Base-by-base conservation (phyloP, 2,329 filamentous ascomycete genomes). In the Aschersonia sp. region DNA sequence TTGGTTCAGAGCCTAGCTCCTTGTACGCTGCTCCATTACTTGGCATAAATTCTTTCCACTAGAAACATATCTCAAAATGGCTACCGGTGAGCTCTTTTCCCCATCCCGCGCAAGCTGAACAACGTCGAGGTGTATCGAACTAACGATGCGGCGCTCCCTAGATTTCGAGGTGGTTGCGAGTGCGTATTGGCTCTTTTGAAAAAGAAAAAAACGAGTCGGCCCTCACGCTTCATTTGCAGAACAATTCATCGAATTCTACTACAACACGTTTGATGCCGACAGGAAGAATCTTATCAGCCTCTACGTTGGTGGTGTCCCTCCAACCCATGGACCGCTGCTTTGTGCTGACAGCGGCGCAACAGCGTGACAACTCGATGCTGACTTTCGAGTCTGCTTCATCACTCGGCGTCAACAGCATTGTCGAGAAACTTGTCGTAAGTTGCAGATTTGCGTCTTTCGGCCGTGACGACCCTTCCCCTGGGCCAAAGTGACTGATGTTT, bases 241-340 rank as follows among this genome's bases (percentile, higher is more conserved):
- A 65, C 78, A 94, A 69, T 96, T 97, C 68, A 83, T 90, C 56
- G 63, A 81, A 51, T 90, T 83, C 74, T 97, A 96, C 79, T 96
- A 95, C 77, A 73, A 83, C 60, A 82, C 81, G 51, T 95, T 96
- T 68, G 88, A 95, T 65, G 53, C 61, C 52, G 75, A 89, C 67
- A 83, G 88, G 60, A 67, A 68, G 48, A 58, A 63, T 46, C 76
- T 96, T 42, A 68, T 66, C 11, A 60, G 68, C 52, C 86, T 96
- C 70, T 97, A 96, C 73, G 90, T 95, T 78, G 62, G 85, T 59
- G 14, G 30, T n/a, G n/a, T 22, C 31, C 40, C 31, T 35, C 29
- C 30, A 8, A 14, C 35, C 35, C 31, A 12, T 14, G n/a, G 35
- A 11, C 29, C 6, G 35, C 5, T 10, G 40, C 10, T 30, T 12